phyloP scores from a whole-genome alignment of 2,329 filamentous ascomycete species.

The Calonectria ilicicola region DNA sequence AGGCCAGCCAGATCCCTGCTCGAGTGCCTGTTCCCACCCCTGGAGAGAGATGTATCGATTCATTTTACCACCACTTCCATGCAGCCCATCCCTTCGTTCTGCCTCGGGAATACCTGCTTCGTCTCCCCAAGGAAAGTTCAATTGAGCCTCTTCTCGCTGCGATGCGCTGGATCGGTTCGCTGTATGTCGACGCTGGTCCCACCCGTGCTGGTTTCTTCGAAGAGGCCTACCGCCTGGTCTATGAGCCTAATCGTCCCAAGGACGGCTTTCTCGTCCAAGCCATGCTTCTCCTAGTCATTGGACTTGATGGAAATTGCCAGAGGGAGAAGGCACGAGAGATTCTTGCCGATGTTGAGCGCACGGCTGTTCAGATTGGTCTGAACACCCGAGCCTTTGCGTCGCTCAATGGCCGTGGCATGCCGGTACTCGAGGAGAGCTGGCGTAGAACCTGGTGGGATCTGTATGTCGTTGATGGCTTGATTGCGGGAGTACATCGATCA shows the following conservation, averaged over 20 bases:
- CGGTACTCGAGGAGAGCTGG: conserved; percentile 84
- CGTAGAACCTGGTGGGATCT: conserved; percentile 91
- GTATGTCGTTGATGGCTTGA: conserved; percentile 85
- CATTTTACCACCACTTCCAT: conserved; percentile 70
- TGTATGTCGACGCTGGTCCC: conserved; percentile 64
- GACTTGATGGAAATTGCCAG: conserved; percentile 81
- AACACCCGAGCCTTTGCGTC: conserved; percentile 77
- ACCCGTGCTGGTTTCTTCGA: conserved; percentile 65
- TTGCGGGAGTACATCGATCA: conserved; percentile 81
- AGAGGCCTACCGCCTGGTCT: conserved; percentile 66
- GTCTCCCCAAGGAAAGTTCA: conserved; percentile 60
- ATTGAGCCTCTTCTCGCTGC: conserved; percentile 64
- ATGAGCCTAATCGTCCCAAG: conserved; percentile 58
- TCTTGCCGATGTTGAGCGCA: conserved; percentile 74
- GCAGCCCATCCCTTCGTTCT: conserved; percentile 69
- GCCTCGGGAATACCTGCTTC: conserved; percentile 63
- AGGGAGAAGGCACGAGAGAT: conserved; percentile 76
- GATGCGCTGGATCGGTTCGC: conserved; percentile 67
- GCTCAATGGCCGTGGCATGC: conserved; percentile 71
- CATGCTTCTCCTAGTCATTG: conserved; percentile 80
- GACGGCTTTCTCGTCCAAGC: conserved; percentile 80
- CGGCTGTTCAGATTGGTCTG: conserved; percentile 82
- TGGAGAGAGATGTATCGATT: conserved; percentile 66
- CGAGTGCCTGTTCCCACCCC: conserved; percentile 49
- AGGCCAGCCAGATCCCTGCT: conserved; percentile 26